phyloP scores from a whole-genome alignment of 257 asterid genomes.

The Solanum sitiens region DNA sequence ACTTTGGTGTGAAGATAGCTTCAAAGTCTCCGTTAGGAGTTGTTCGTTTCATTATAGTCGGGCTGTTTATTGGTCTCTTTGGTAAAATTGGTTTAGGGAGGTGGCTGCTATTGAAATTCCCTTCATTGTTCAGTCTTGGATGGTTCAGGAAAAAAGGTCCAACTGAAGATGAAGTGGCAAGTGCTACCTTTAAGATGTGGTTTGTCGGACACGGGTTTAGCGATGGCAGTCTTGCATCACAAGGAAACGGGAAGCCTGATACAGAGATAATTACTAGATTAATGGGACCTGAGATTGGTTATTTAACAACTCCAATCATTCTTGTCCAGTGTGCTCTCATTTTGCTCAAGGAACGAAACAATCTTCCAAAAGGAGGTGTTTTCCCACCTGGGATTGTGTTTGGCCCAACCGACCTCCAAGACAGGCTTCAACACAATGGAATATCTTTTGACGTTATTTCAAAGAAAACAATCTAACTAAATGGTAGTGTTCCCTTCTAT shows the following conservation, averaged over 20 bases:
- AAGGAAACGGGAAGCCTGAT: slow-evolving; percentile 46
- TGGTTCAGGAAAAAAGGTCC: slow-evolving; percentile 70
- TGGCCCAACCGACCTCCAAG: slow-evolving; percentile 67
- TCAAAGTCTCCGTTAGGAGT: slow-evolving; percentile 44
- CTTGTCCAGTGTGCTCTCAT: slow-evolving; percentile 73
- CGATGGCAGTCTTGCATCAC: slow-evolving; percentile 27
- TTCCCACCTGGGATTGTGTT: slow-evolving; percentile 80
- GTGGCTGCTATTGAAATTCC: slow-evolving; percentile 58
- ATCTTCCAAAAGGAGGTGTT: slow-evolving; percentile 82
- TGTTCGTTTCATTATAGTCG: slow-evolving; percentile 36
- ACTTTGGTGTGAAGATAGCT: slow-evolving; percentile 67
- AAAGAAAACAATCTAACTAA: slow-evolving; percentile 19
- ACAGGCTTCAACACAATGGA: slow-evolving; percentile 64
- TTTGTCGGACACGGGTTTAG: slow-evolving; percentile 73
- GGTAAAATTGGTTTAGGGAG: slow-evolving; percentile 39
- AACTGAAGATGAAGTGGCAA: slow-evolving; percentile 66
- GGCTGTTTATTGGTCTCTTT: slow-evolving; percentile 50
- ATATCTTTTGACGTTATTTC: slow-evolving; percentile 74
- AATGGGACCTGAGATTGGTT: slow-evolving; percentile 91
- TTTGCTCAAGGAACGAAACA: slow-evolving; percentile 36
- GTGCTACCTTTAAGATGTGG: slow-evolving; percentile 89
- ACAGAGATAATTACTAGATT: slow-evolving; percentile 75
- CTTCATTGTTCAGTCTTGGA: slow-evolving; percentile 62
- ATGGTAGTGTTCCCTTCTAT: background rate
- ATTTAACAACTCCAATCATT: slow-evolving; percentile 65